These are phyloP conservation scores for Penicillium hesseltinei DNA, from an alignment of 2,329 filamentous ascomycete genomes.

Conservation along the genomic window DNA sequence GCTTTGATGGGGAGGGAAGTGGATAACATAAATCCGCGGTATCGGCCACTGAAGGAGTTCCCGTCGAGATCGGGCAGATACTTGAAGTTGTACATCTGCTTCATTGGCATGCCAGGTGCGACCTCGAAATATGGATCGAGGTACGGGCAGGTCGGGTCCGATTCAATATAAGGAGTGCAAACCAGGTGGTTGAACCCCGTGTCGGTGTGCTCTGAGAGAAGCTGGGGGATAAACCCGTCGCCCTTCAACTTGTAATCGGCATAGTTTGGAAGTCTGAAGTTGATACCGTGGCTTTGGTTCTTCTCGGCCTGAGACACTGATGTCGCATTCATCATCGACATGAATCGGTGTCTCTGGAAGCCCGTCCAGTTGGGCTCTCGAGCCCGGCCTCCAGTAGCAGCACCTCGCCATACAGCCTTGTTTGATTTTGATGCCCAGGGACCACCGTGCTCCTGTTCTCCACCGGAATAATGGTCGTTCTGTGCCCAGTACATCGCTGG, in stretches of 20 bases:
- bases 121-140: constrained; percentile 42
- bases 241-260: constrained; percentile 46
- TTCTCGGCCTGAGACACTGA: constrained; percentile 53
- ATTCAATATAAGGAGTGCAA: constrained; percentile 40
- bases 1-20: constrained; percentile 73
- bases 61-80: constrained; percentile 76
- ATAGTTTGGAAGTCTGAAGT: constrained; percentile 32
- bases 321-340: constrained; percentile 69
- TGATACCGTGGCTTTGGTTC: constrained; percentile 28
- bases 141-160: constrained; percentile 47
- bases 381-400: constrained; percentile 49
- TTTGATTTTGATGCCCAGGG: constrained; percentile 45
- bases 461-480: constrained; percentile 44
- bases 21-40: constrained; percentile 64
- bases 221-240: constrained; percentile 37
- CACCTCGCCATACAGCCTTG: constrained; percentile 49
- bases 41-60: constrained; percentile 67
- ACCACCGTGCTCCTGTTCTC: constrained; percentile 36
- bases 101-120: constrained; percentile 29
- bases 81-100: constrained; percentile 55
- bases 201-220: constrained; percentile 42
- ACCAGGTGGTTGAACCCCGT: constrained; percentile 46
- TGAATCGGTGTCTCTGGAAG: constrained; percentile 73
- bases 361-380: constrained; percentile 61
- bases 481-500: constrained; percentile 51